Evolutionary conservation across 1,284 basidiomycete genomes (phyloP).

Genomic region (Xerocomus amazonicus): DNA sequence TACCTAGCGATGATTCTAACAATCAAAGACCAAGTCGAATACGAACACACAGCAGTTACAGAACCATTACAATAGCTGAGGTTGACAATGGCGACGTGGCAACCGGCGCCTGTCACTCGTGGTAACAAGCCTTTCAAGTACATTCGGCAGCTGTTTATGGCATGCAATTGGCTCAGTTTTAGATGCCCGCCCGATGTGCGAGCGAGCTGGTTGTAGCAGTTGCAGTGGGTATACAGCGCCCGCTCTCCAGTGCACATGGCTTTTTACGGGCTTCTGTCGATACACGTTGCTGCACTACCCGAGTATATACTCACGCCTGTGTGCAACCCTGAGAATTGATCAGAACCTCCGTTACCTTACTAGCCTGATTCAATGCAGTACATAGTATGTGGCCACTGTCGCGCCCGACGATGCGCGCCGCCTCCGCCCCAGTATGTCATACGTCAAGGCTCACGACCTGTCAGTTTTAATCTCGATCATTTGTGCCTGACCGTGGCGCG

Average conservation of each 20-base stretch:
- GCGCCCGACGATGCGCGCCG: not conserved
- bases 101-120: slow-evolving; percentile 1
- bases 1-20: no score
- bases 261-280: slow-evolving; percentile 9
- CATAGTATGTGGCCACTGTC: not conserved
- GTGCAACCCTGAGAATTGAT: slow-evolving; percentile 12
- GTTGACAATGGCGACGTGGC: slow-evolving; percentile 4
- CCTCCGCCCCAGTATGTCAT: slow-evolving; percentile 4
- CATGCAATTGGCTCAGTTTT: slow-evolving; percentile 5
- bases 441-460: slow-evolving; percentile 9
- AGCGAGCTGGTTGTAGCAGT: slow-evolving; percentile 1
- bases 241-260: not conserved
- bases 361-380: slow-evolving; percentile 2
- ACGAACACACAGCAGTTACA: no score
- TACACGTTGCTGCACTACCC: not conserved
- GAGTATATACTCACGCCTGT: not conserved
- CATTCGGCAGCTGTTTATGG: not conserved
- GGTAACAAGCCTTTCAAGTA: not conserved
- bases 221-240: not conserved
- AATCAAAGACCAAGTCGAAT: no score
- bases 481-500: slow-evolving; percentile 20
- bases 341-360: not conserved
- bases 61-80: not conserved
- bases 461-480: slow-evolving; percentile 10
- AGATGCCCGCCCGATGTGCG: not conserved